Evolutionary conservation across 2,329 filamentous ascomycete species (phyloP).

Genomic region (Aspergillus sp.): DNA sequence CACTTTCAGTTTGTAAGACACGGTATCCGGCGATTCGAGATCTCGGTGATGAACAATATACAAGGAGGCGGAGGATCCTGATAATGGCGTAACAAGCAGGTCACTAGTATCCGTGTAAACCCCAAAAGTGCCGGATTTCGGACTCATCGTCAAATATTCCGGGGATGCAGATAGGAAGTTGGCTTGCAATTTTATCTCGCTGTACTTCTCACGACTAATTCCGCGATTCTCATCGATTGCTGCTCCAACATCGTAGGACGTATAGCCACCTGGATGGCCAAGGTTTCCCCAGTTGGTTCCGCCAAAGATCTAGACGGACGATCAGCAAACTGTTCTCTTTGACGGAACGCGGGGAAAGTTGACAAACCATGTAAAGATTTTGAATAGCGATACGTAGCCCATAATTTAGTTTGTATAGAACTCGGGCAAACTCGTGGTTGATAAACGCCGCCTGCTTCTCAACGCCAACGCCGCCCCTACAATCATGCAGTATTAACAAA

Average conservation of each 20-base stretch:
- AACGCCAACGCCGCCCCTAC: too few relatives aligned
- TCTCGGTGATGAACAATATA: conserved; percentile 14
- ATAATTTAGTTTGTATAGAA: too few relatives aligned
- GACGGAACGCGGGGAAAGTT: neutral
- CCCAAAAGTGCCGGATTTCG: conserved; percentile 32
- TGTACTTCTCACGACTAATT: conserved; percentile 70
- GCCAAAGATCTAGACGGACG: conserved; percentile 53
- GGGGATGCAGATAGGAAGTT: conserved; percentile 72
- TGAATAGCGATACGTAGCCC: too few relatives aligned
- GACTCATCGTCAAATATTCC: conserved; percentile 61
- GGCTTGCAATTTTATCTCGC: conserved; percentile 71
- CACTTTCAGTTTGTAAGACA: too few relatives aligned
- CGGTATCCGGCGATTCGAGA: too few relatives aligned
- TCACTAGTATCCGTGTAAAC: conserved; percentile 1
- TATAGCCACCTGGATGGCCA: conserved; percentile 65
- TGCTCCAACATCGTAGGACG: conserved; percentile 59
- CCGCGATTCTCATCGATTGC: conserved; percentile 68
- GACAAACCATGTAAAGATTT: too few relatives aligned
- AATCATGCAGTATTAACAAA: too few relatives aligned
- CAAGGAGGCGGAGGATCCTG: neutral
- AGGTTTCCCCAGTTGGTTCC: conserved; percentile 82
- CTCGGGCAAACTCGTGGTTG: too few relatives aligned
- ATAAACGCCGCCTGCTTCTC: too few relatives aligned
- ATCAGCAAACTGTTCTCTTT: too few relatives aligned
- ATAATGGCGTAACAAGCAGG: neutral